These are phyloP conservation scores for Nannochloropsis salina DNA, from an alignment of 108 stramenopile species.

Conservation along the genomic window DNA sequence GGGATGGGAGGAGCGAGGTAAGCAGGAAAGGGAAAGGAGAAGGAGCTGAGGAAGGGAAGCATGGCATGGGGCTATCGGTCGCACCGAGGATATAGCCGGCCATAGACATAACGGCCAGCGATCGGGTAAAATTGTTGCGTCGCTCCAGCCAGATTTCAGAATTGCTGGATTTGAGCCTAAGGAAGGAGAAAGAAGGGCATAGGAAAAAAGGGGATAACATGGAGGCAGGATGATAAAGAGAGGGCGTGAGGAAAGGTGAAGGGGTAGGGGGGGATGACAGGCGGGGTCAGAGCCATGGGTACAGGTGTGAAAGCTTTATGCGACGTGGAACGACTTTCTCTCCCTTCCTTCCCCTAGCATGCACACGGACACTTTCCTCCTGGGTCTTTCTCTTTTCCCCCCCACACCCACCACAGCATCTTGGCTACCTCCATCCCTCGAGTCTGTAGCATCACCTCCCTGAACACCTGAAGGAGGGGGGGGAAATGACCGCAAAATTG, in stretches of 20 bases:
- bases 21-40: background rate
- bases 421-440: constrained; percentile 28
- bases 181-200: background rate
- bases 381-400: background rate
- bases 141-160: constrained; percentile 32
- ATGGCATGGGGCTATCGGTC: background rate
- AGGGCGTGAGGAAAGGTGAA: too few relatives aligned
- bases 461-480: background rate
- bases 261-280: too few relatives aligned
- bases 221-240: background rate
- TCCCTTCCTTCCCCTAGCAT: background rate
- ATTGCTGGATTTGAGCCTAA: constrained; percentile 24
- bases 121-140: constrained; percentile 26
- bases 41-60: background rate
- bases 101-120: constrained; percentile 43
- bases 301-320: too few relatives aligned
- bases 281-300: too few relatives aligned
- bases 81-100: constrained; percentile 32
- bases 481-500: too few relatives aligned
- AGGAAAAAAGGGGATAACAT: background rate
- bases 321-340: background rate
- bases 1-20: background rate
- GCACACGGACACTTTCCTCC: background rate
- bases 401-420: constrained; percentile 28
- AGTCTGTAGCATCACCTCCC: background rate